phyloP scores from a whole-genome alignment of 2,329 filamentous ascomycete species.

The Pestalotiopsis sp. region DNA sequence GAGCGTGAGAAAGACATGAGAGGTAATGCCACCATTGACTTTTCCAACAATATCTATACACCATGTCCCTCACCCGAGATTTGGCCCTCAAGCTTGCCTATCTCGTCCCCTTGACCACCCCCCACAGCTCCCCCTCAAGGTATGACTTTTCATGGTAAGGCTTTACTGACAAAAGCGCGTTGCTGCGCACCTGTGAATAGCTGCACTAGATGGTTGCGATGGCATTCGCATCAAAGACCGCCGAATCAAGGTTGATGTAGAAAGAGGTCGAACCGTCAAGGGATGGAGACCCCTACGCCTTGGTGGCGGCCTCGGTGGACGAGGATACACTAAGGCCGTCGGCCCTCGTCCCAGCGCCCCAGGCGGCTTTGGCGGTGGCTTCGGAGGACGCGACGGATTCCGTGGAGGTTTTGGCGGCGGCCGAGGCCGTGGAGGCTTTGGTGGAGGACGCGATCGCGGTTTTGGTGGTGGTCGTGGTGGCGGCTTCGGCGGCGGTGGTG shows the following conservation, averaged over 20 bases:
- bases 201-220: conserved; percentile 85
- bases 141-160: conserved; percentile 58
- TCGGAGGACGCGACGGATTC: conserved; percentile 61
- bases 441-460: conserved; percentile 55
- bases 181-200: conserved; percentile 66
- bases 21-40: conserved; percentile 71
- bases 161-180: conserved; percentile 69
- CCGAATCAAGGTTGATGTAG: conserved; percentile 91
- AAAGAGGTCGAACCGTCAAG: conserved; percentile 90
- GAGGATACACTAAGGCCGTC: conserved; percentile 86
- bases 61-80: conserved; percentile 50
- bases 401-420: conserved; percentile 56
- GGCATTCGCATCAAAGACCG: conserved; percentile 91
- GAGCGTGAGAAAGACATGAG: conserved; percentile 99
- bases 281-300: conserved; percentile 92
- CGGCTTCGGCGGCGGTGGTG: conserved; percentile 49
- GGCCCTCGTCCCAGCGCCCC: conserved; percentile 72
- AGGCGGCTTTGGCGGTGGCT: conserved; percentile 59
- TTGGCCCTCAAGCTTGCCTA: conserved; percentile 62
- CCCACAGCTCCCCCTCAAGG: conserved; percentile 31
- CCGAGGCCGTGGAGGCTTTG: conserved; percentile 45
- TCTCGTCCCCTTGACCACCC: conserved; percentile 36
- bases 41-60: conserved; percentile 35
- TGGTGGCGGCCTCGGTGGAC: conserved; percentile 88
- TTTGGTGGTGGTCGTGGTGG: conserved; percentile 57